Base-by-base conservation (phyloP, 1,284 basidiomycete genomes). In the Pseudozyma hubeiensis region DNA sequence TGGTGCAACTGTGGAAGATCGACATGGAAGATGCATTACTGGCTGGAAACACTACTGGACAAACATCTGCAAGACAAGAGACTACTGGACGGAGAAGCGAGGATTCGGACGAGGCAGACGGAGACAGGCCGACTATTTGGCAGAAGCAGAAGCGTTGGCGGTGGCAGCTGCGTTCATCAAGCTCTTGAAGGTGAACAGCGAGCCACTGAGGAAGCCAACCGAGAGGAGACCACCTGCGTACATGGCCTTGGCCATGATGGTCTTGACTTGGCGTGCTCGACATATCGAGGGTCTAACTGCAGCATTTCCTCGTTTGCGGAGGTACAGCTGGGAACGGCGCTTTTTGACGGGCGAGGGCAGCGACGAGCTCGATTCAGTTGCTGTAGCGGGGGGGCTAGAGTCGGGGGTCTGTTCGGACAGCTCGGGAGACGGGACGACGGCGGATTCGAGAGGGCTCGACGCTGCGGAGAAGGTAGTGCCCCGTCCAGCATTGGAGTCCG, bases 181-280 rank as follows among this genome's bases (percentile, higher is more conserved):
- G 37, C 60, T 60, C 60, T 67, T 72, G 60, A 72, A 72, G 3
- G 69, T 72, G 31, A 72, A 72, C 5, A 72, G 39, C 1, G 60
- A 63, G 30, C 69, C 69, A 17, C 52, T 41, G 11, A 72, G 29
- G 53, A 72, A 72, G 17, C 69, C 69, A 7, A 66, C 46, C 2
- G 69, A 66, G 11, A 72, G 53, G 13, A 72, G 53, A 37, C 60
- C 56, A 5, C 64, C 53, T 9, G 60, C 45, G 19, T 63, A 55
- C 19, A 64, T 9, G 0, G 52, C 52, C 52, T 58, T 71, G 7
- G 45, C 35, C 1, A 48, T 31, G 24, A 71, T 19, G 9, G 24
- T 33, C 29, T 43, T 33, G 34, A 61, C 24, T 7, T 14, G 43
- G 39, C 47, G 50, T 19, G 40, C 34, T 14, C 59, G 63, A n/a